A percentile compares a stretch with the other conserved stretches of the same genome.
These are phyloP conservation scores for Hordeum marinum DNA, from an alignment of 176 grass and related monocot species.

Conservation along the genomic window DNA sequence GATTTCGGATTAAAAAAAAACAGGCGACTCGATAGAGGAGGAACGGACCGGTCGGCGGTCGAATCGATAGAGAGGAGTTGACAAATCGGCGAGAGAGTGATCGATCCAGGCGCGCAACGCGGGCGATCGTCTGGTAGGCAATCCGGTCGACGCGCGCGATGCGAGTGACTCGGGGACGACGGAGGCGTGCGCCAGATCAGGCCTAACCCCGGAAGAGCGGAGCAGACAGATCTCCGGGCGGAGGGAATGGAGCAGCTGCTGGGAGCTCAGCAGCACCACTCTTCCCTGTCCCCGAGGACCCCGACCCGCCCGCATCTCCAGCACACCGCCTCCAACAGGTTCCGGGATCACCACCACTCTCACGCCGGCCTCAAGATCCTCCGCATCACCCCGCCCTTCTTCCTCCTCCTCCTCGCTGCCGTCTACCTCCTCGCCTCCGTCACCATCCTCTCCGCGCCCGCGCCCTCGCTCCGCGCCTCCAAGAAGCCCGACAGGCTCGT, in stretches of 20 bases:
- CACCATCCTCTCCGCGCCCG: slow-evolving; percentile 47
- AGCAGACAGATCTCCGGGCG: background rate
- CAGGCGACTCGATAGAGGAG: too few species aligned
- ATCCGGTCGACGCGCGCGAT: too few species aligned
- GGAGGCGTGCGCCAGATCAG: too few species aligned
- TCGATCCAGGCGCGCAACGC: too few species aligned
- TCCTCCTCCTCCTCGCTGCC: slow-evolving; percentile 50
- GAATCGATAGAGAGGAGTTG: too few species aligned
- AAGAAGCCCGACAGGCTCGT: background rate
- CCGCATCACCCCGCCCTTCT: slow-evolving; percentile 46
- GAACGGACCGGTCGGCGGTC: too few species aligned
- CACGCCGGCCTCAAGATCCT: background rate
- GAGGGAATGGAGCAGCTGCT: slow-evolving; percentile 53
- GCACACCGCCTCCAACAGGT: slow-evolving; percentile 25
- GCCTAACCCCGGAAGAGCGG: background rate
- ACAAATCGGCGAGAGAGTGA: too few species aligned
- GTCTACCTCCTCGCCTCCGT: slow-evolving; percentile 57
- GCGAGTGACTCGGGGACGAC: too few species aligned
- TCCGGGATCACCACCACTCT: slow-evolving; percentile 33
- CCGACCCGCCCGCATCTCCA: slow-evolving; percentile 29
- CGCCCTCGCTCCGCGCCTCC: slow-evolving; percentile 19
- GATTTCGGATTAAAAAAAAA: too few species aligned
- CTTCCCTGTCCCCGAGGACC: slow-evolving; percentile 27
- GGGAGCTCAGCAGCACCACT: slow-evolving; percentile 28
- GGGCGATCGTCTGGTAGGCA: too few species aligned